A percentile compares a stretch with the other conserved stretches of the same genome.
Conservation (phyloP, 2,329 filamentous ascomycete species). For the Fonsecaea multimorphosa region DNA sequence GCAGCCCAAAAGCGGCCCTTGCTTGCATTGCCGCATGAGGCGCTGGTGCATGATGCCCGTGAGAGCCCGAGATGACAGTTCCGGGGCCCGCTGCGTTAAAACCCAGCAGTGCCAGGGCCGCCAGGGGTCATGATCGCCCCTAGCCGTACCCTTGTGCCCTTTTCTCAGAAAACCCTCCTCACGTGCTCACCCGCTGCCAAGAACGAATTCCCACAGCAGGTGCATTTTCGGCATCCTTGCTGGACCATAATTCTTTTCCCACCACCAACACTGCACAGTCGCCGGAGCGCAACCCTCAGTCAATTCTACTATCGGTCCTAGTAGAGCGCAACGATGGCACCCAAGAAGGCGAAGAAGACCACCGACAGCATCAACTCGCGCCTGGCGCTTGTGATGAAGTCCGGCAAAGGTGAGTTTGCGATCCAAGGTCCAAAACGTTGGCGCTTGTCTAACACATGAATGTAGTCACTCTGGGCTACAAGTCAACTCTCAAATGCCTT, state of each 20-base stretch:
- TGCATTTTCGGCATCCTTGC: neutral
- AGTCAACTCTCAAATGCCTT: slow-evolving; percentile 86
- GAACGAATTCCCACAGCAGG: neutral
- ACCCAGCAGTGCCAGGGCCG: neutral
- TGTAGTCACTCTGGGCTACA: slow-evolving; percentile 84
- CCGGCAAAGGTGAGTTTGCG: slow-evolving; percentile 58
- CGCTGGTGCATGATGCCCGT: neutral
- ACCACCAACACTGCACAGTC: slow-evolving; percentile 27
- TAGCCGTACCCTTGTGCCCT: neutral
- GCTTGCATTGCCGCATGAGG: slow-evolving; percentile 9
- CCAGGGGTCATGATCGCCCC: neutral
- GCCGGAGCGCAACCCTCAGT: slow-evolving; percentile 48
- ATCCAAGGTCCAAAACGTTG: slow-evolving; percentile 3
- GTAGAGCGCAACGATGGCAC: slow-evolving; percentile 64
- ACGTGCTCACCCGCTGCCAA: neutral
- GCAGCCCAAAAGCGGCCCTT: slow-evolving; percentile 13
- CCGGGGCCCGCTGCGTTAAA: slow-evolving; percentile 6
- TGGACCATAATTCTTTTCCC: neutral
- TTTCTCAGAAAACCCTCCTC: neutral
- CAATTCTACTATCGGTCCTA: slow-evolving; percentile 34
- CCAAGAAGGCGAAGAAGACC: slow-evolving; percentile 76
- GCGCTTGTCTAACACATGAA: slow-evolving; percentile 23
- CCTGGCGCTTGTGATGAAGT: slow-evolving; percentile 73
- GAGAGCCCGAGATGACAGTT: neutral
- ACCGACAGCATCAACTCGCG: slow-evolving; percentile 78